These are phyloP conservation scores for Candida easanensis DNA, from an alignment of 805 yeast genomes.

Conservation along the genomic window DNA sequence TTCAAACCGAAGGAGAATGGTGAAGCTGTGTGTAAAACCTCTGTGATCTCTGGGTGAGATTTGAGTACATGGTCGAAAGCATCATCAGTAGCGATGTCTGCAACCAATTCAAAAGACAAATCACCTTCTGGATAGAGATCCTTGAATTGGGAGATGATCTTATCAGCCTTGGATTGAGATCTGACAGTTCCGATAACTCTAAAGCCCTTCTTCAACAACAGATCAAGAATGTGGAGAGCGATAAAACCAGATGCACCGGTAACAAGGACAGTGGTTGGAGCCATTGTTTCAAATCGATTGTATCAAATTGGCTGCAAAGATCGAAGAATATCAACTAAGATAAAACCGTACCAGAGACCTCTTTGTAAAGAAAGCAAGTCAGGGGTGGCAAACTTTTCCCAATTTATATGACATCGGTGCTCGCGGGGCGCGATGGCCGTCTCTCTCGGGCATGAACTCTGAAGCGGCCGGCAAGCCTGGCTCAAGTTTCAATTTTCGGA, in stretches of 20 bases:
- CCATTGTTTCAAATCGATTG: constrained; percentile 4
- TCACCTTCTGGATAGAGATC: constrained; percentile 31
- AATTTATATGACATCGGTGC: too few species aligned
- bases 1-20: constrained; percentile 48
- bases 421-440: too few species aligned
- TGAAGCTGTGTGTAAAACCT: constrained; percentile 60
- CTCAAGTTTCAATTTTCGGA: too few species aligned
- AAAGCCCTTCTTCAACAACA: constrained; percentile 37
- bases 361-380: too few species aligned
- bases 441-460: too few species aligned
- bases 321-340: too few species aligned
- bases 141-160: constrained; percentile 29
- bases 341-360: too few species aligned
- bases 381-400: too few species aligned
- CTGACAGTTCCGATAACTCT: constrained; percentile 46
- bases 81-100: constrained; percentile 42
- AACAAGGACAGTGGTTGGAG: constrained; percentile 34
- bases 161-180: constrained; percentile 35
- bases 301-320: too few species aligned
- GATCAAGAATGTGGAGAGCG: constrained; percentile 42
- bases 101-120: constrained; percentile 43
- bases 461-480: too few species aligned
- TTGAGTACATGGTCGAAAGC: constrained; percentile 46
- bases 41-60: constrained; percentile 47
- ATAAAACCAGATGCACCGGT: constrained; percentile 51